phyloP scores from a whole-genome alignment of 108 stramenopile species.

The Nitzschia sp. region DNA sequence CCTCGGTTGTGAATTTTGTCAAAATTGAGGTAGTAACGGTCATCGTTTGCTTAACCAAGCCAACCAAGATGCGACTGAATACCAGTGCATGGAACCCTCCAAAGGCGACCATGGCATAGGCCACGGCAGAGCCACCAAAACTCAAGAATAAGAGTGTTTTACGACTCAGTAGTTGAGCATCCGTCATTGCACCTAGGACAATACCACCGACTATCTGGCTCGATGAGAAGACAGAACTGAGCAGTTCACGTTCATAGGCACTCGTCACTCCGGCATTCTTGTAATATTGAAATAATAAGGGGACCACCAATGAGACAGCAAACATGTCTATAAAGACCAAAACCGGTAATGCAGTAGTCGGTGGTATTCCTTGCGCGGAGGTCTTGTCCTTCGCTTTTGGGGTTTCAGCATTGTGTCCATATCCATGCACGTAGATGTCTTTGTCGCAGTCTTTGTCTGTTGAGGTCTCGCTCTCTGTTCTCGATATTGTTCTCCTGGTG shows the following conservation, averaged over 20 bases:
- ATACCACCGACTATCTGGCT: constrained; percentile 90
- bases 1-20: constrained; percentile 50
- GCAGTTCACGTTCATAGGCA: constrained; percentile 75
- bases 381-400: not conserved
- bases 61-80: constrained; percentile 79
- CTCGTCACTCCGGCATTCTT: constrained; percentile 63
- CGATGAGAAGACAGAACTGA: constrained; percentile 79
- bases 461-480: not conserved
- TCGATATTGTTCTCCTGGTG: not conserved
- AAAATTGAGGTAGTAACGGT: constrained; percentile 88
- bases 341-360: constrained; percentile 36
- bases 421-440: not conserved
- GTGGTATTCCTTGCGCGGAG: constrained; percentile 1
- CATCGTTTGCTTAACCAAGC: constrained; percentile 94
- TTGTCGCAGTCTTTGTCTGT: not conserved
- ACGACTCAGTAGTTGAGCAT: constrained; percentile 59
- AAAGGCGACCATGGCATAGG: constrained; percentile 76
- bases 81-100: constrained; percentile 64
- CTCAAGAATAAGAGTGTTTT: constrained; percentile 71
- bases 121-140: constrained; percentile 83
- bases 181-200: constrained; percentile 74
- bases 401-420: not conserved
- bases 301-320: constrained; percentile 84
- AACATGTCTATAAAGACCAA: constrained; percentile 86
- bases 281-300: constrained; percentile 86